Evolutionary conservation across 768 basidiomycete species (phyloP).

Genomic region (Rhizopogon salebrosus): DNA sequence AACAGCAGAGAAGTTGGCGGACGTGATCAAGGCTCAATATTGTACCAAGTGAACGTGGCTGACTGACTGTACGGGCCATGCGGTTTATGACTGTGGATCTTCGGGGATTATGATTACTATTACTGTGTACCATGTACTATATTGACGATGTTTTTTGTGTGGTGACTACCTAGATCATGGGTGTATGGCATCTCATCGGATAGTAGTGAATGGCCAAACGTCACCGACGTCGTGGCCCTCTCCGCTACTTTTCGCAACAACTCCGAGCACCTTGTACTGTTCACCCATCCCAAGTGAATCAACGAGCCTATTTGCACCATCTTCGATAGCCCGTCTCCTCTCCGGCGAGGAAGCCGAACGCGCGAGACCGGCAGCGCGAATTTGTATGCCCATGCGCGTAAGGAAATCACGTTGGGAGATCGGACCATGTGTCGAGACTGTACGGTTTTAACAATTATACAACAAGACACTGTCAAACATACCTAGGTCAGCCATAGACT

Average conservation of each 20-base stretch:
- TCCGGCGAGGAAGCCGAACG: constrained; percentile 39
- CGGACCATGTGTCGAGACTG: constrained; percentile 55
- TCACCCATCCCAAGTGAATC: constrained; percentile 81
- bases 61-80: too few species aligned
- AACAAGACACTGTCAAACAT: constrained; percentile 12
- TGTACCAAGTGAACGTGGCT: neutral
- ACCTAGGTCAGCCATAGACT: constrained; percentile 70
- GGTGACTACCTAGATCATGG: too few species aligned
- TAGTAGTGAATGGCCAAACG: constrained; percentile 28
- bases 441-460: constrained; percentile 5
- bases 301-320: constrained; percentile 66
- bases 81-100: too few species aligned
- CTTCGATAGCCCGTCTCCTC: constrained; percentile 45
- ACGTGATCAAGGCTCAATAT: constrained; percentile 25
- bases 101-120: too few species aligned
- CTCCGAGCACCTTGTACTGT: constrained; percentile 79
- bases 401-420: constrained; percentile 77
- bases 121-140: too few species aligned
- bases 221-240: constrained; percentile 5
- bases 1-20: constrained; percentile 31
- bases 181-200: too few species aligned
- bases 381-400: constrained; percentile 64
- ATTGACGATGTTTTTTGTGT: too few species aligned
- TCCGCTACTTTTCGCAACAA: constrained; percentile 25
- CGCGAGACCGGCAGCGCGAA: constrained; percentile 60